Conservation (phyloP, 257 asterid genomes). For the Catharanthus roseus region DNA sequence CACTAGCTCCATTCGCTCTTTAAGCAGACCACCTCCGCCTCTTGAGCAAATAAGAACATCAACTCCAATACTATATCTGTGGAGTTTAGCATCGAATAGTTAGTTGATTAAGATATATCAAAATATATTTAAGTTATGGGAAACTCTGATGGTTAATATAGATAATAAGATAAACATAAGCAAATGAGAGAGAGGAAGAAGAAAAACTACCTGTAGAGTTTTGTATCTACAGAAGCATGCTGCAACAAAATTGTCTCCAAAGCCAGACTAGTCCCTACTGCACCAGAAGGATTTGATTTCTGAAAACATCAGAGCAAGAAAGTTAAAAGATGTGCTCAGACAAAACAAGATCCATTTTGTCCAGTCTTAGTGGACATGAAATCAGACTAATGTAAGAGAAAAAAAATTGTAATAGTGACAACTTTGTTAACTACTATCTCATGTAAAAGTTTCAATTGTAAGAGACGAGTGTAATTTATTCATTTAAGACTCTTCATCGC, state of each 20-base stretch:
- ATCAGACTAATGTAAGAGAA: not conserved
- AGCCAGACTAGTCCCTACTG: conserved; percentile 93
- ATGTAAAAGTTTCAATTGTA: not conserved
- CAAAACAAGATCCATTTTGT: not conserved
- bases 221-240: conserved; percentile 51
- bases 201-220: conserved; percentile 41
- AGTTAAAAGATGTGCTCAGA: not conserved
- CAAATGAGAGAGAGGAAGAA: not conserved
- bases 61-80: conserved; percentile 52
- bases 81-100: conserved; percentile 9
- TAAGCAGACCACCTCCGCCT: conserved; percentile 94
- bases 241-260: conserved; percentile 77
- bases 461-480: not conserved
- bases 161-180: not conserved
- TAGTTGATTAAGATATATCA: not conserved
- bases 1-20: conserved; percentile 91
- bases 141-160: not conserved
- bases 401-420: not conserved
- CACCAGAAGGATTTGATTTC: conserved; percentile 87
- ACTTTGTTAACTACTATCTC: not conserved
- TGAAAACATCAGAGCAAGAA: conserved; percentile 28
- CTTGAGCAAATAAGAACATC: conserved; percentile 85
- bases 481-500: not conserved
- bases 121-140: not conserved
- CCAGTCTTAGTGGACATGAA: not conserved